Conservation (phyloP, 2,329 filamentous ascomycete genomes). For the Rhynchosporium graminicola region DNA sequence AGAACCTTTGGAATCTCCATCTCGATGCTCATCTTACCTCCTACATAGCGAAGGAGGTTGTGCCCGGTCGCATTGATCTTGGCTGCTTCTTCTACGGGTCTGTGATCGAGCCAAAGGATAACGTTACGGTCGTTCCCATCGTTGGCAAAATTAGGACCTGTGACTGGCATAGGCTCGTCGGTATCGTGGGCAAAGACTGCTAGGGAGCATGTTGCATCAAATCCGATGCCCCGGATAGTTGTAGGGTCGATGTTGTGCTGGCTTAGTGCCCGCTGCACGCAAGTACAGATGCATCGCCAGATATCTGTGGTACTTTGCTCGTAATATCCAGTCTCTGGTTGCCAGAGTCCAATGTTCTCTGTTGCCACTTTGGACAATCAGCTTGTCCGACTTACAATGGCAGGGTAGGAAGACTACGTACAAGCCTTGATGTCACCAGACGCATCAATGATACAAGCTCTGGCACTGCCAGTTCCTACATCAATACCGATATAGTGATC, state of each 20-base stretch:
- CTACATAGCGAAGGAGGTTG: slow-evolving; percentile 92
- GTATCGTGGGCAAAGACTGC: slow-evolving; percentile 87
- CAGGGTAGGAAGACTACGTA: slow-evolving; percentile 22
- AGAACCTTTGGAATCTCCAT: slow-evolving; percentile 99
- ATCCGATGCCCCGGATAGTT: slow-evolving; percentile 86
- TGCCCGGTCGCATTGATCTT: slow-evolving; percentile 92
- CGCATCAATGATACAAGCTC: slow-evolving; percentile 92
- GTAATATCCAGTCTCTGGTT: slow-evolving; percentile 74
- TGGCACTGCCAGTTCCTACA: slow-evolving; percentile 92
- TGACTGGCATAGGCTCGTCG: slow-evolving; percentile 88
- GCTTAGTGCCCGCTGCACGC: slow-evolving; percentile 78
- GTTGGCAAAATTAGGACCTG: slow-evolving; percentile 80
- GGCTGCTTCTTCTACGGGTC: slow-evolving; percentile 85
- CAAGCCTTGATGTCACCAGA: slow-evolving; percentile 79
- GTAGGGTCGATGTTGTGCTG: slow-evolving; percentile 77
- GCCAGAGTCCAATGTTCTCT: slow-evolving; percentile 78
- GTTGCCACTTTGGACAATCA: slow-evolving; percentile 53
- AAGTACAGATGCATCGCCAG: slow-evolving; percentile 90
- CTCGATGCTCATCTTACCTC: slow-evolving; percentile 97
- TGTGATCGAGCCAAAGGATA: slow-evolving; percentile 95
- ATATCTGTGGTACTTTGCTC: slow-evolving; percentile 99
- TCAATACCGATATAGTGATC: slow-evolving; percentile 82
- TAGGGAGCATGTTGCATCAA: slow-evolving; percentile 98
- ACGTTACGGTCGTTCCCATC: slow-evolving; percentile 87
- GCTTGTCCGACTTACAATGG: slow-evolving; percentile 11